These are phyloP conservation scores for Clarireedia paspali DNA, from an alignment of 2,329 filamentous ascomycete genomes.

Conservation along the genomic window DNA sequence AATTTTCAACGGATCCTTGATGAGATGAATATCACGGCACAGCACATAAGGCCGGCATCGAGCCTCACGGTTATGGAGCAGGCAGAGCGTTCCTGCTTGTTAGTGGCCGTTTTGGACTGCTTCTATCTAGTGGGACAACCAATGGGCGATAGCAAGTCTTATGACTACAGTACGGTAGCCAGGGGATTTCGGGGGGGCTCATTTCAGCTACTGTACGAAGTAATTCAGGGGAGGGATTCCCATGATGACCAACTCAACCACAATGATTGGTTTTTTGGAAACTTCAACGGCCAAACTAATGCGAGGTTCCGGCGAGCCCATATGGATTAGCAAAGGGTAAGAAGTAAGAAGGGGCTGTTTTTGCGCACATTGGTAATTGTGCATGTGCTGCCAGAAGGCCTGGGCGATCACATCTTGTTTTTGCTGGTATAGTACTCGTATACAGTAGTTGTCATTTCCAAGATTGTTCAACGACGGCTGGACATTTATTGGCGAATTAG, in stretches of 20 bases:
- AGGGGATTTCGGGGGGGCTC: no score
- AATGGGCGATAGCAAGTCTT: no score
- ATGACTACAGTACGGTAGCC: no score
- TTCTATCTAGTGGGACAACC: no score
- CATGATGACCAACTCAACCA: no score
- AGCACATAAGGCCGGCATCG: neutral
- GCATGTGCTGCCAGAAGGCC: no score
- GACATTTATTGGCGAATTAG: neutral
- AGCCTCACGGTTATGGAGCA: neutral
- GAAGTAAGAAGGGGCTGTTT: neutral
- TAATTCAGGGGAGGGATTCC: no score
- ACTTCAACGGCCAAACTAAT: conserved; percentile 3
- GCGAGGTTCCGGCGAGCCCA: conserved; percentile 1
- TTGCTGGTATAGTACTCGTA: neutral
- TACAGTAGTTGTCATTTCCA: neutral
- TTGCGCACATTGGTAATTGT: no score
- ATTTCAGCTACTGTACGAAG: neutral
- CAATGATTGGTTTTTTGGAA: neutral
- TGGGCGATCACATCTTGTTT: no score
- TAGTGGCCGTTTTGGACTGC: neutral
- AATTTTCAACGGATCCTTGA: neutral
- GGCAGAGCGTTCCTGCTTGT: no score
- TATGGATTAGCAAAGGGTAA: neutral
- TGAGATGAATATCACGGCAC: neutral
- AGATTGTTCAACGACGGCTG: neutral